Evolutionary conservation across 116 monocot species (phyloP).

Genomic region (Iris pallida): DNA sequence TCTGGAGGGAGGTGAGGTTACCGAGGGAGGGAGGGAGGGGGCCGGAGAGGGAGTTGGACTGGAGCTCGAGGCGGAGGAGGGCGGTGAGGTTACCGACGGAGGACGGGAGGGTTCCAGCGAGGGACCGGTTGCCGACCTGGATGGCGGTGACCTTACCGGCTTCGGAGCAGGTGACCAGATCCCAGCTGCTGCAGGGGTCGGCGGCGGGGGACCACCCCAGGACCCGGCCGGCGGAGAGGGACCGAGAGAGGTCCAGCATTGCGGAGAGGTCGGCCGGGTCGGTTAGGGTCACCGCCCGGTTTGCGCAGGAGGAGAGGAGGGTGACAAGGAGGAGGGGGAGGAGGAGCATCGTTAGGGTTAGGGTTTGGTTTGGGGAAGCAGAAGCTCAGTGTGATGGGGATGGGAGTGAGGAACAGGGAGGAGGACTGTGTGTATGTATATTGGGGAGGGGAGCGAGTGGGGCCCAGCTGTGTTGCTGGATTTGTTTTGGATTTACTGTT

Average conservation of each 20-base stretch:
- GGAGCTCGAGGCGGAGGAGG: conserved; percentile 51
- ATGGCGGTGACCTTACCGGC: conserved; percentile 46
- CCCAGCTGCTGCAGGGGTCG: conserved; percentile 51
- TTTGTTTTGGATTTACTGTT: no score
- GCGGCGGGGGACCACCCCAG: conserved; percentile 14
- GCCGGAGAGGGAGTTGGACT: conserved; percentile 34
- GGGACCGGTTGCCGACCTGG: conserved; percentile 43
- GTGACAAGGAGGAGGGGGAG: not conserved
- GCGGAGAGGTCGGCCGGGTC: conserved; percentile 25
- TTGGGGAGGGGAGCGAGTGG: not conserved
- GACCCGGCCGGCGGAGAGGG: conserved; percentile 3
- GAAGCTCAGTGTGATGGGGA: not conserved
- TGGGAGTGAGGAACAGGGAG: not conserved
- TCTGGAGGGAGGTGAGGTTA: conserved; percentile 42
- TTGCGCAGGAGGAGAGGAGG: not conserved
- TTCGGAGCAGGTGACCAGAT: conserved; percentile 31
- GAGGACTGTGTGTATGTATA: not conserved
- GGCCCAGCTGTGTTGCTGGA: no score
- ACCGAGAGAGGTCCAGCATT: conserved; percentile 23
- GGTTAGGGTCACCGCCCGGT: conserved; percentile 5
- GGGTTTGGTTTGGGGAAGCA: not conserved
- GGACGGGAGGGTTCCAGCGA: conserved; percentile 31
- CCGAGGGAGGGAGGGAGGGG: conserved; percentile 41
- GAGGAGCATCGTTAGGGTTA: not conserved
- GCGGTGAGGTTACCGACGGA: conserved; percentile 37